Evolutionary conservation across 2,329 filamentous ascomycete genomes (phyloP).

Genomic region (Mollisiaceae sp.): DNA sequence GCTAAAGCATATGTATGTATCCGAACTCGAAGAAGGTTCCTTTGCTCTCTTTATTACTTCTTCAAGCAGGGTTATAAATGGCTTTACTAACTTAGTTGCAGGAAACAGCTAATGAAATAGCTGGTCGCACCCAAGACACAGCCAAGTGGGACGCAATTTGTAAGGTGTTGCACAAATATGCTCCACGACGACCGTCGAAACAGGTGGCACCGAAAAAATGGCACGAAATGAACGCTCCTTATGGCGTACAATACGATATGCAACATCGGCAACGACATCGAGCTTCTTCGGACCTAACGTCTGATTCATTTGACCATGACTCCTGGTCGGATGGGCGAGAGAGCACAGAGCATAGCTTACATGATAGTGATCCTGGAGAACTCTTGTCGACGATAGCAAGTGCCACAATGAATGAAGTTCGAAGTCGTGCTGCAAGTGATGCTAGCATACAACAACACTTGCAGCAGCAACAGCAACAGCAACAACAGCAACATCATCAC

Average conservation of each 20-base stretch:
- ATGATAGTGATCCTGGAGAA: conserved; percentile 12
- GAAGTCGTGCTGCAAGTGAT: conserved; percentile 30
- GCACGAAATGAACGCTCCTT: conserved; percentile 27
- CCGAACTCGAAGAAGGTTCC: conserved; percentile 33
- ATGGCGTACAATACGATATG: conserved; percentile 9
- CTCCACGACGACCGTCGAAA: conserved; percentile 41
- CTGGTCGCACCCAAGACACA: not conserved
- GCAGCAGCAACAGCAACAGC: conserved; percentile 26
- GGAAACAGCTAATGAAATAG: conserved; percentile 15
- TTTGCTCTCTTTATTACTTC: conserved; percentile 18
- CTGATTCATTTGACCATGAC: conserved; percentile 4
- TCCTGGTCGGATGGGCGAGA: conserved; percentile 23
- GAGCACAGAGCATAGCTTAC: conserved; percentile 15
- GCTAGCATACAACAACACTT: conserved; percentile 23
- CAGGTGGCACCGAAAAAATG: conserved; percentile 43
- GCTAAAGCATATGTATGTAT: conserved; percentile 41
- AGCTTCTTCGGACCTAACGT: conserved; percentile 16
- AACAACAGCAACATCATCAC: conserved; percentile 25
- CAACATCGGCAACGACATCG: conserved; percentile 13
- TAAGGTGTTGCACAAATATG: conserved; percentile 39
- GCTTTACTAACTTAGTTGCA: conserved; percentile 21
- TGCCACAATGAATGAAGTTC: conserved; percentile 28
- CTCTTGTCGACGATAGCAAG: conserved; percentile 21
- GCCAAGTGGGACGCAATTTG: not conserved
- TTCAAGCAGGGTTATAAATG: not conserved